Evolutionary conservation across 148 eudicot species (phyloP).

Genomic region (Amaranthus hypochondriacus): DNA sequence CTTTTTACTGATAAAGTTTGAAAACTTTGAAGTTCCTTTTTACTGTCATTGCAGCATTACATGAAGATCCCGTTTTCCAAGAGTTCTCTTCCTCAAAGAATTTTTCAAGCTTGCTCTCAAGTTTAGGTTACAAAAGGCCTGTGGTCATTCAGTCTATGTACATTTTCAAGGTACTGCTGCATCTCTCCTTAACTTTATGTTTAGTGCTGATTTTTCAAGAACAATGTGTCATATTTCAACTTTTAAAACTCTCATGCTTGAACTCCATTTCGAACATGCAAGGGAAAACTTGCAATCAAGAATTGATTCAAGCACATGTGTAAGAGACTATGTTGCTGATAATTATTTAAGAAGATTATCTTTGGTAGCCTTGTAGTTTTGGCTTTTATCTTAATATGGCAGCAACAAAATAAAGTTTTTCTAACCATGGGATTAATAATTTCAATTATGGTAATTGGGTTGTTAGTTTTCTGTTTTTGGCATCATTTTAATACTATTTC

Average conservation of each 20-base stretch:
- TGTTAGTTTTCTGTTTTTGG: no score
- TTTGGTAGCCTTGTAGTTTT: no score
- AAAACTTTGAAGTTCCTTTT: background rate
- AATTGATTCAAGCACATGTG: no score
- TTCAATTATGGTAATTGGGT: no score
- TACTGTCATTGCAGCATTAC: constrained; percentile 51
- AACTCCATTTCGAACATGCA: background rate
- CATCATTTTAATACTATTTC: no score
- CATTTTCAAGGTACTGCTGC: constrained; percentile 76
- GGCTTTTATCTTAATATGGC: no score
- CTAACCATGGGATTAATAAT: no score
- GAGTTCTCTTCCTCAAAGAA: constrained; percentile 63
- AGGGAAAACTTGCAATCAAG: no score
- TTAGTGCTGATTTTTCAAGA: background rate
- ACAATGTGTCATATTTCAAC: background rate
- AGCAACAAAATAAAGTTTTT: no score
- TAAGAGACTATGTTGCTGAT: no score
- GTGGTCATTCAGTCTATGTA: constrained; percentile 93
- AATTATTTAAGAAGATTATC: no score
- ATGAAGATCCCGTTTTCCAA: constrained; percentile 82
- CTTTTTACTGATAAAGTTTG: background rate
- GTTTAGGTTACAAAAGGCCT: constrained; percentile 81
- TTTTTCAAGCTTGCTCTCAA: constrained; percentile 48
- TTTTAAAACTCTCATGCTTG: background rate
- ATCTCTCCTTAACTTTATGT: background rate